Evolutionary conservation across 1,284 basidiomycete genomes (phyloP).

Genomic region (Ceratobasidium sp.): DNA sequence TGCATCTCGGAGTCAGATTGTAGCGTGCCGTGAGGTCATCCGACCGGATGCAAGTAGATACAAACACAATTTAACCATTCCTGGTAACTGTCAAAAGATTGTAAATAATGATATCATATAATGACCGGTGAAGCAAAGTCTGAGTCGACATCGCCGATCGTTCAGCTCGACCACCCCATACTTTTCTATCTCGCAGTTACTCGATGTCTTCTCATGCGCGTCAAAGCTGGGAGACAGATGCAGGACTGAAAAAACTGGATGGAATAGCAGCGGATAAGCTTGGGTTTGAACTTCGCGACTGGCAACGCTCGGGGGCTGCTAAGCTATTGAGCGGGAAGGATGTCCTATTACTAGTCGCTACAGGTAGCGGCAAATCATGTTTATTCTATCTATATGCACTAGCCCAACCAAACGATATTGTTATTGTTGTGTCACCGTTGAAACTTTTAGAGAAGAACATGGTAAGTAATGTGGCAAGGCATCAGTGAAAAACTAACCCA

Average conservation of each 20-base stretch:
- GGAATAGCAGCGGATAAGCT: neutral
- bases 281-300: neutral
- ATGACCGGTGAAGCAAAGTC: neutral
- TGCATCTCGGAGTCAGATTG: neutral
- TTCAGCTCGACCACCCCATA: no score
- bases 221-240: neutral
- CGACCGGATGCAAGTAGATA: neutral
- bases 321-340: conserved; percentile 14
- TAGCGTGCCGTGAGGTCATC: neutral
- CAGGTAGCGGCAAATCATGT: neutral
- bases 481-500: no score
- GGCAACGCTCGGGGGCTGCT: neutral
- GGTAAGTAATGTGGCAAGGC: neutral
- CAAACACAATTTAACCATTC: neutral
- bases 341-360: neutral
- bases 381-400: conserved; percentile 16
- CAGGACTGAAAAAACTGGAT: neutral
- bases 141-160: no score
- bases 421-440: neutral
- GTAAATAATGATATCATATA: neutral
- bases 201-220: no score
- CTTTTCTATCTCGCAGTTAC: no score
- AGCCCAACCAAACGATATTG: neutral
- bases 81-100: neutral
- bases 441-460: conserved; percentile 18